Percentiles rank a stretch among this genome's conserved stretches.
phyloP scores from a whole-genome alignment of 2,329 filamentous ascomycete species.

The Aspergillus sp. region DNA sequence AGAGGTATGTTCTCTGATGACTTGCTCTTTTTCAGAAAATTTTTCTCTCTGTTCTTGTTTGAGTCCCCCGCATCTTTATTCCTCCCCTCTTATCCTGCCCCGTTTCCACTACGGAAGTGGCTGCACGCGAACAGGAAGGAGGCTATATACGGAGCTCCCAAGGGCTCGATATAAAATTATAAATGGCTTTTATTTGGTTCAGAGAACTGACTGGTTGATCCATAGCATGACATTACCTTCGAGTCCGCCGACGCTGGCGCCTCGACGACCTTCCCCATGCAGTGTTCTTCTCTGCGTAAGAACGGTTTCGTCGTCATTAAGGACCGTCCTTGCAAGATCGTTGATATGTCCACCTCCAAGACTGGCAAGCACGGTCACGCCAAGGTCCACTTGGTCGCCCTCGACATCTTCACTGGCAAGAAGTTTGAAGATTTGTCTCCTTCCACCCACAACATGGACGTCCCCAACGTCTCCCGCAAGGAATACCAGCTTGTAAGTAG shows the following conservation, averaged over 20 bases:
- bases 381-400: constrained; percentile 96
- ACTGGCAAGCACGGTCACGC: constrained; percentile 99
- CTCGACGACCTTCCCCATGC: constrained; percentile 90
- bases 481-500: constrained; percentile 88
- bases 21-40: constrained; percentile 10
- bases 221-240: constrained; percentile 49
- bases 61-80: constrained; percentile 24
- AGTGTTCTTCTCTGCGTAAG: constrained; percentile 99
- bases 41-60: constrained; percentile 13
- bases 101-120: neutral
- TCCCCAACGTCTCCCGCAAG: constrained; percentile 81
- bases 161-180: neutral
- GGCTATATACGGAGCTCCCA: neutral
- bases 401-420: constrained; percentile 99
- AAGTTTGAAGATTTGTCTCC: constrained; percentile 98
- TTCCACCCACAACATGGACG: constrained; percentile 81
- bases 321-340: constrained; percentile 98
- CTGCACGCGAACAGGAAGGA: constrained; percentile 4
- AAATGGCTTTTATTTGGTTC: neutral
- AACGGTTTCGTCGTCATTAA: constrained; percentile 99
- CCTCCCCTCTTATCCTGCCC: constrained; percentile 13
- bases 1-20: constrained; percentile 47
- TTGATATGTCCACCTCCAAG: constrained; percentile 99
- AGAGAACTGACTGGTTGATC: neutral
- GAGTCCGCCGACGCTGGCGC: constrained; percentile 94